Evolutionary conservation across 139 green algal genomes (phyloP).

Genomic region (Parachlorella kessleri): DNA sequence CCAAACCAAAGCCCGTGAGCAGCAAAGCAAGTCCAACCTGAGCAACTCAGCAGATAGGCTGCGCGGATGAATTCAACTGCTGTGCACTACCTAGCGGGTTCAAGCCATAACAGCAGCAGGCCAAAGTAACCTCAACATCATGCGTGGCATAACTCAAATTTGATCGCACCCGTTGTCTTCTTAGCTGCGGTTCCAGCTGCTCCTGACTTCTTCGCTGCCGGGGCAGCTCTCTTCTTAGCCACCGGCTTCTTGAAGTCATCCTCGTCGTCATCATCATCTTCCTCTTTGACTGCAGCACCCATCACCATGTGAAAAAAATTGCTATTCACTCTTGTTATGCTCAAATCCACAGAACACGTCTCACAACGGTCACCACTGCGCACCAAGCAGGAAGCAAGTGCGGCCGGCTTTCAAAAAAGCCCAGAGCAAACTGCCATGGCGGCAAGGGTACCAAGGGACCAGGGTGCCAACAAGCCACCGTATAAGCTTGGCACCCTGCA

Average conservation of each 20-base stretch:
- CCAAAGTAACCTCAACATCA: too few relatives aligned
- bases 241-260: constrained; percentile 23
- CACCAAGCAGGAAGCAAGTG: not conserved
- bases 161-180: too few relatives aligned
- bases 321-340: not conserved
- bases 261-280: constrained; percentile 18
- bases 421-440: constrained; percentile 1
- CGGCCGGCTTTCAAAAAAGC: constrained; percentile 9
- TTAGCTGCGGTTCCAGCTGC: constrained; percentile 12
- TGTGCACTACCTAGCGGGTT: too few relatives aligned
- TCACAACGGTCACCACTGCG: not conserved
- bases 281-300: not conserved
- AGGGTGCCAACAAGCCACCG: too few relatives aligned
- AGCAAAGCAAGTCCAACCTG: too few relatives aligned
- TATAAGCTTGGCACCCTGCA: not conserved
- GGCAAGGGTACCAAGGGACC: too few relatives aligned
- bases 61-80: too few relatives aligned
- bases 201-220: constrained; percentile 8
- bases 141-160: too few relatives aligned
- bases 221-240: constrained; percentile 19
- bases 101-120: too few relatives aligned
- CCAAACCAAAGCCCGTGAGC: too few relatives aligned
- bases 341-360: not conserved
- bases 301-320: not conserved
- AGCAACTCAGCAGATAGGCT: too few relatives aligned